Conservation (phyloP, 305 asterid species). For the Rubia tinctorum region DNA sequence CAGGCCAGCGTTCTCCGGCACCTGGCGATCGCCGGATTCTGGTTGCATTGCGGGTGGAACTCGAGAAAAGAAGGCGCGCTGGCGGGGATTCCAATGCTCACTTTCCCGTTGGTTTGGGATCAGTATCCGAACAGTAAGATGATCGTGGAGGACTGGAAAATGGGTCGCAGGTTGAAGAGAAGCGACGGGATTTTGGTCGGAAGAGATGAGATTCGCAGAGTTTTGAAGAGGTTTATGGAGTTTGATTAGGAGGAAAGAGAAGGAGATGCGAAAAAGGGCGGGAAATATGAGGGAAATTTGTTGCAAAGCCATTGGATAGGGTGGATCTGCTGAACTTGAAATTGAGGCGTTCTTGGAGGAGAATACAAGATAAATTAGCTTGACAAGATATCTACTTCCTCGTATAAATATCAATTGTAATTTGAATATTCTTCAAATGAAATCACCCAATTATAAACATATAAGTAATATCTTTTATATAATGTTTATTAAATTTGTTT, state of each 20-base stretch:
- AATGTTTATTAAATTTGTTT: no score
- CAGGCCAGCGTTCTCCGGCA: slow-evolving; percentile 30
- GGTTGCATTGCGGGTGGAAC: slow-evolving; percentile 41
- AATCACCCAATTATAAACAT: no score
- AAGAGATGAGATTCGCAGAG: slow-evolving; percentile 29
- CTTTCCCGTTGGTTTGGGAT: slow-evolving; percentile 39
- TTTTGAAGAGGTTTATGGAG: slow-evolving; percentile 45
- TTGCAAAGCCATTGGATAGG: neutral
- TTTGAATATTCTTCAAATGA: no score
- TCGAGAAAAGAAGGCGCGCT: slow-evolving; percentile 28
- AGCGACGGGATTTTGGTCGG: slow-evolving; percentile 26
- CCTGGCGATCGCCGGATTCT: slow-evolving; percentile 25
- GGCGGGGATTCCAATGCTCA: slow-evolving; percentile 28
- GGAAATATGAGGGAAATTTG: slow-evolving; percentile 23
- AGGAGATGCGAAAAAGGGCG: slow-evolving; percentile 33
- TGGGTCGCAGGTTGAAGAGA: slow-evolving; percentile 38
- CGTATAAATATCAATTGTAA: no score
- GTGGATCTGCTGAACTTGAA: slow-evolving; percentile 9
- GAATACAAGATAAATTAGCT: neutral
- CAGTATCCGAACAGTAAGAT: slow-evolving; percentile 39
- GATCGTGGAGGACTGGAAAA: slow-evolving; percentile 48
- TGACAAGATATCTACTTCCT: no score
- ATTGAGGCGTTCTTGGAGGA: slow-evolving; percentile 13
- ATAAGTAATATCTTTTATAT: no score
- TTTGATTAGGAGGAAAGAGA: slow-evolving; percentile 27